Base-by-base conservation (phyloP, 306 rosid species). In the Gynostemma pentaphyllum region DNA sequence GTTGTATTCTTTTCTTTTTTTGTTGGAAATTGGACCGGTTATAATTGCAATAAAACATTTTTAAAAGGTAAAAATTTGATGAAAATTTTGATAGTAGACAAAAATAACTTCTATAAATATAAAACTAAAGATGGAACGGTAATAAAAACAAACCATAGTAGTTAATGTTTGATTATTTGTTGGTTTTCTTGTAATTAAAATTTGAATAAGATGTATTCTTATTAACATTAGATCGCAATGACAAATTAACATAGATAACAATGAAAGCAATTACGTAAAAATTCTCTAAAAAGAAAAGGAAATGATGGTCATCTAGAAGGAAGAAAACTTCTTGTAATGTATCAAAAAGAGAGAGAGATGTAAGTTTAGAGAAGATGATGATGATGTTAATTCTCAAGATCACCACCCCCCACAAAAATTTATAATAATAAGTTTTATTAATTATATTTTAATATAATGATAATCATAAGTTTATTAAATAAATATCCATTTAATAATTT, bases 371-470 rank as follows among this genome's bases (percentile, higher is more conserved):
- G 37, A 32, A 7, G 37, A 32, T n/a, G n/a, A n/a, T 39, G 40
- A 7, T 53, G 61, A 29, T 53, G 40, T 53, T 53, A 53, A 28
- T 13, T 5, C 34, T 15, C 19, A 30, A 52, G 39, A 37, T 27
- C 22, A 52, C 22, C 60, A 52, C 22, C 22, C 34, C 22, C 1
- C 21, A 11, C 1, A 10, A 8, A 19, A 32, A 7, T 2, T n/a
- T 30, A 2, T 5, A 36, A 19, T 14, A 42, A 42, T 13, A 8
- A 36, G 0, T 5, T 57, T 32, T 56, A 18, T 56, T 56, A 39
- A 36, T 59, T 59, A 59, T 45, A 37, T 59, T 36, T 59, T 59
- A 59, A n/a, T n/a, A n/a, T n/a, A n/a, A 56, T 56, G 21, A 57
- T 34, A 5, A 59, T 59, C 65, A 59, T 59, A 59, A 21, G 65